A percentile compares a stretch with the other conserved stretches of the same genome.
Evolutionary conservation across 176 grass and related monocot genomes (phyloP).

Genomic region (Miscanthus lutarioriparius): DNA sequence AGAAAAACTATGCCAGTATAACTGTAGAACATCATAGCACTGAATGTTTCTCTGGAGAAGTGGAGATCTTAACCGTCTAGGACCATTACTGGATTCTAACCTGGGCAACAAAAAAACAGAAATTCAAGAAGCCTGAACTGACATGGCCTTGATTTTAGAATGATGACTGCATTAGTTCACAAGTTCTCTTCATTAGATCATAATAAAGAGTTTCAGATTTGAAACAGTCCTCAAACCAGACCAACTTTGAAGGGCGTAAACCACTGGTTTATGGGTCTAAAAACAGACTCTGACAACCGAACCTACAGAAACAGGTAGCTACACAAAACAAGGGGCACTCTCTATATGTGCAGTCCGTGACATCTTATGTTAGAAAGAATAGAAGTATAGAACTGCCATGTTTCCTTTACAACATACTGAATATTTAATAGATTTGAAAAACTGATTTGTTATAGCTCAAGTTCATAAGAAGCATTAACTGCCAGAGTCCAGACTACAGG

Average conservation of each 20-base stretch:
- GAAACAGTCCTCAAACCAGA: background rate
- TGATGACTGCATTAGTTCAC: background rate
- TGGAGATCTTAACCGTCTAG: background rate
- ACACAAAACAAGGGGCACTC: background rate
- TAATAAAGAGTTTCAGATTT: background rate
- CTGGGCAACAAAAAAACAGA: background rate
- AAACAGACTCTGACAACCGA: background rate
- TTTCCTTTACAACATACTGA: background rate
- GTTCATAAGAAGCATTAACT: background rate
- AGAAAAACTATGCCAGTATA: background rate
- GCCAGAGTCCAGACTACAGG: background rate
- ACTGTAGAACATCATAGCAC: background rate
- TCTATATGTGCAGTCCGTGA: background rate
- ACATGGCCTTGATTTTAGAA: background rate
- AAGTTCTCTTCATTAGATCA: background rate
- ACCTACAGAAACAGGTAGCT: background rate
- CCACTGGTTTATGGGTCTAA: background rate
- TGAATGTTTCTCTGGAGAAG: background rate
- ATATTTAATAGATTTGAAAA: background rate
- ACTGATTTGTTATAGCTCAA: background rate
- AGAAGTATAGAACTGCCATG: conserved; percentile 3
- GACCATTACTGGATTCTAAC: background rate
- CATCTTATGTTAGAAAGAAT: background rate
- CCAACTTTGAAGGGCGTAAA: background rate
- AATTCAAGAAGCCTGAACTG: background rate